These are phyloP conservation scores for Ceratobasidium sp. DNA, from an alignment of 1,284 basidiomycete genomes.

Conservation along the genomic window DNA sequence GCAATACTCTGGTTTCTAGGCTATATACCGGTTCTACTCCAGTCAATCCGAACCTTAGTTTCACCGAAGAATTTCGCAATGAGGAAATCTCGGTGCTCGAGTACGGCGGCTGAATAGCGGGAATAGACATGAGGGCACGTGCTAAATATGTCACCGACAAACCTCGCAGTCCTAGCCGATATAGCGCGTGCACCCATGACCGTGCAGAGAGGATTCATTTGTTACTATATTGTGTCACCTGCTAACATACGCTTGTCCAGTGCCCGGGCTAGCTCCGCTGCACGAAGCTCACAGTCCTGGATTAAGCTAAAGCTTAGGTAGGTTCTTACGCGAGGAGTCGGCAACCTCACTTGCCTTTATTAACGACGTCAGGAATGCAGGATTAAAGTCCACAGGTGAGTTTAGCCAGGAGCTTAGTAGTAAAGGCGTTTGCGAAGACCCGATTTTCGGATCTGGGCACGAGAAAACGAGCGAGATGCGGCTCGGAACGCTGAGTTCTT, in stretches of 20 bases:
- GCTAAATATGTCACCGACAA: background rate
- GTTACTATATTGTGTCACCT: slow-evolving; percentile 21
- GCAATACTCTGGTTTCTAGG: slow-evolving; percentile 35
- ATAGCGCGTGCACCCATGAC: background rate
- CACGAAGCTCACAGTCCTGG: slow-evolving; percentile 41
- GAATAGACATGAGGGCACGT: slow-evolving; percentile 12
- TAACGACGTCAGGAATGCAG: slow-evolving; percentile 64
- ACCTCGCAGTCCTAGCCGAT: slow-evolving; percentile 2
- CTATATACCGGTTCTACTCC: slow-evolving; percentile 11
- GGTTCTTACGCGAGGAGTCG: background rate
- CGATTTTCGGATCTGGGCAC: slow-evolving; percentile 60
- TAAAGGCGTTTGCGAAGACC: slow-evolving; percentile 53
- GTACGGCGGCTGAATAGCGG: slow-evolving; percentile 40
- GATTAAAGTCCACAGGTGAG: slow-evolving; percentile 68
- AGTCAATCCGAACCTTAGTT: slow-evolving; percentile 39
- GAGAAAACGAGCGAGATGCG: slow-evolving; percentile 73
- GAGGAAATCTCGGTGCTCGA: slow-evolving; percentile 36
- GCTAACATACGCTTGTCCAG: slow-evolving; percentile 42
- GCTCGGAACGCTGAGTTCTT: slow-evolving; percentile 69
- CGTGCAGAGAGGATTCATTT: background rate
- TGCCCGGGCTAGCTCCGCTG: slow-evolving; percentile 42
- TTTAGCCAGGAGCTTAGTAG: slow-evolving; percentile 74
- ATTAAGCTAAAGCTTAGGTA: background rate
- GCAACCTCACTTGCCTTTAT: slow-evolving; percentile 62
- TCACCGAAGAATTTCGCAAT: slow-evolving; percentile 19